Base-by-base conservation (phyloP, 768 basidiomycete species). In the Hirschioporus abietinus region DNA sequence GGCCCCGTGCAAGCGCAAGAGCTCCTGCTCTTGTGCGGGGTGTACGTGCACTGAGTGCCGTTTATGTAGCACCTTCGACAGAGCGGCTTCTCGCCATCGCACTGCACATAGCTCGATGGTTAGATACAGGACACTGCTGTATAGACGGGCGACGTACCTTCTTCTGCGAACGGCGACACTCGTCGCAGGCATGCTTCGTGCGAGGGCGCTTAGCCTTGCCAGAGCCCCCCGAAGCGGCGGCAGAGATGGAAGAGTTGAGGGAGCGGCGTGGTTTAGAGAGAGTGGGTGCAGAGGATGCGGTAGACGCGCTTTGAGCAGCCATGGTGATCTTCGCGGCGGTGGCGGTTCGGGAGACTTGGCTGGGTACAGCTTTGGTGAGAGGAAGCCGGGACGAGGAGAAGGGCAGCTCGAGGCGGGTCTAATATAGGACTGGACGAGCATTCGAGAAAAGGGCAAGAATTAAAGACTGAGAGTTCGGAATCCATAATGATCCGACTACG, bases 121-220 rank as follows among this genome's bases (percentile, higher is more conserved):
- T 4, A 15, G 60, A 3, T 15, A 17, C 3, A 34, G 25, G 58
- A 2, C 25, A 59, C 2, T 17, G 30, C 60, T 15, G 4, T 5
- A 23, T 24, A 61, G 6, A 12, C 24, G 4, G 60, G 24, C 30
- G 60, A 61, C 60, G 15, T 61, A 61, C 60, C 60, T 61, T 61
- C 60, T 61, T 61, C 60, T 61, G 60, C 60, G 60, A 61, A 1
- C 60, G 5, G 24, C 60, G 24, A 23, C 60, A 61, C 60, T 61
- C 60, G 60, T 61, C 60, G 18, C 60, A 61, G 23, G 60, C 60
- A 61, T 61, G 60, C 60, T 61, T 61, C 20, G 60, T 61, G 30
- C 60, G 60, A 2, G 60, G 60, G 24, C 60, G 60, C 60, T 61
- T 61, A 4, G 30, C 25, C 30, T 61, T 61, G 10, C 17, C 30